These are phyloP conservation scores for Starmerella powellii DNA, from an alignment of 805 yeast species.

Conservation along the genomic window DNA sequence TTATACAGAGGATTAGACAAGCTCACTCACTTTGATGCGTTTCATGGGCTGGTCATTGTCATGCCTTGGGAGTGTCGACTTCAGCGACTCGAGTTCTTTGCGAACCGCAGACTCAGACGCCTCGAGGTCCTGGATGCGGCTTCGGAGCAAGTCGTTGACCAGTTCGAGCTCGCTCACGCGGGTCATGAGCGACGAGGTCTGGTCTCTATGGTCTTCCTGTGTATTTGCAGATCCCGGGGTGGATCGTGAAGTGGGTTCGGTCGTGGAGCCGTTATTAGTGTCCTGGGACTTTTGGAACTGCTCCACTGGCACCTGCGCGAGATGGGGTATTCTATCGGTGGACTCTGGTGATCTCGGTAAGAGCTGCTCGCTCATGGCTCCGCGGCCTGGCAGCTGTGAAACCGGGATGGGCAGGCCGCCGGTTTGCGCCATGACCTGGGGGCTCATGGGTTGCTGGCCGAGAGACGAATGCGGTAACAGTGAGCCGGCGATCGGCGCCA, in stretches of 20 bases:
- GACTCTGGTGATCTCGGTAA: conserved; percentile 23
- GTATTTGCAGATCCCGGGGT: not conserved
- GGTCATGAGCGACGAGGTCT: conserved; percentile 41
- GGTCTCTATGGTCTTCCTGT: not conserved
- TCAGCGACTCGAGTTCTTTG: conserved; percentile 15
- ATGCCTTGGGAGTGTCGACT: conserved; percentile 3
- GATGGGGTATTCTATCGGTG: conserved; percentile 23
- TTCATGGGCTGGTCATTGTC: conserved; percentile 4
- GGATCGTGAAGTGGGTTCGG: conserved; percentile 1
- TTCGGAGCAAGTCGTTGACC: conserved; percentile 76
- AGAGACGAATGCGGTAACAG: conserved; percentile 1
- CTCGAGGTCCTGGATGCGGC: conserved; percentile 75
- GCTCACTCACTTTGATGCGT: conserved; percentile 18
- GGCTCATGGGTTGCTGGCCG: conserved; percentile 13
- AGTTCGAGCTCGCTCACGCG: conserved; percentile 79
- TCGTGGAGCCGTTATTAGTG: not conserved
- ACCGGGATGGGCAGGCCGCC: conserved; percentile 8
- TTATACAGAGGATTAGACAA: conserved; percentile 7
- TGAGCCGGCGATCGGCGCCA: conserved; percentile 11
- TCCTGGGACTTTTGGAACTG: conserved; percentile 13
- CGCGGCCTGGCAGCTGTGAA: conserved; percentile 19
- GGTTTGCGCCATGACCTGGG: conserved; percentile 16
- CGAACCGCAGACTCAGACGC: conserved; percentile 30
- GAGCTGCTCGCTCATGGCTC: conserved; percentile 25
- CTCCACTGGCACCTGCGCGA: conserved; percentile 21